A percentile compares a stretch with the other conserved stretches of the same genome.
These are phyloP conservation scores for Phytopythium litorale DNA, from an alignment of 352 stramenopile genomes.

Conservation along the genomic window DNA sequence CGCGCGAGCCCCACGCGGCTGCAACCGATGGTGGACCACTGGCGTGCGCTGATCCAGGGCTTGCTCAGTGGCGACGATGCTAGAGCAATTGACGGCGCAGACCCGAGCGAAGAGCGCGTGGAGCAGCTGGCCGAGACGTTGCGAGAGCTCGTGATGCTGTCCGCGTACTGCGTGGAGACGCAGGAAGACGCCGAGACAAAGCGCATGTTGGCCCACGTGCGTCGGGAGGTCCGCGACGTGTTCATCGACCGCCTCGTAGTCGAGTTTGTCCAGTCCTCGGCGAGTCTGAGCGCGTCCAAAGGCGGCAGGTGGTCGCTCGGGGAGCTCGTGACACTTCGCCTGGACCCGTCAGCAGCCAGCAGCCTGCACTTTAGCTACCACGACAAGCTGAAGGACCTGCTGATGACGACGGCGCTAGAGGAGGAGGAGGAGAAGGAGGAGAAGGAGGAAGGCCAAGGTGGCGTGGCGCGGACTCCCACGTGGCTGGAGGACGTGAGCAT, in stretches of 20 bases:
- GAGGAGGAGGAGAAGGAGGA: conserved; percentile 9
- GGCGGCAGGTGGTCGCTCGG: conserved; percentile 5
- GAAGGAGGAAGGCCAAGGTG: background rate
- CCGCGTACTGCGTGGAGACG: conserved; percentile 32
- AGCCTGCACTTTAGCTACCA: conserved; percentile 48
- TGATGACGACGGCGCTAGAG: conserved; percentile 38
- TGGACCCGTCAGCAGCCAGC: conserved; percentile 26
- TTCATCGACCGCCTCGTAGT: conserved; percentile 39
- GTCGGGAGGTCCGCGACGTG: conserved; percentile 40
- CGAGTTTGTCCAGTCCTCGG: conserved; percentile 26
- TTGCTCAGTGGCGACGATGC: conserved; percentile 1
- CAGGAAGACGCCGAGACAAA: conserved; percentile 13
- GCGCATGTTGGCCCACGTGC: conserved; percentile 38
- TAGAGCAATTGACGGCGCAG: no score
- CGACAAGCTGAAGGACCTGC: conserved; percentile 41
- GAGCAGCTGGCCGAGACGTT: conserved; percentile 19
- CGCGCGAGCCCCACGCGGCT: conserved; percentile 18
- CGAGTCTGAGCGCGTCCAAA: conserved; percentile 4
- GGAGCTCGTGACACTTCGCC: conserved; percentile 15
- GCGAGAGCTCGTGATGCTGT: conserved; percentile 44
- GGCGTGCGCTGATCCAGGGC: conserved; percentile 20
- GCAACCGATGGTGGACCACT: conserved; percentile 40
- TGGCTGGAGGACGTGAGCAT: conserved; percentile 62
- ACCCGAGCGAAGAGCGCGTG: background rate
- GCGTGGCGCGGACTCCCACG: conserved; percentile 11